Evolutionary conservation across 305 asterid species (phyloP).

Genomic region (Fraxinus albicans): DNA sequence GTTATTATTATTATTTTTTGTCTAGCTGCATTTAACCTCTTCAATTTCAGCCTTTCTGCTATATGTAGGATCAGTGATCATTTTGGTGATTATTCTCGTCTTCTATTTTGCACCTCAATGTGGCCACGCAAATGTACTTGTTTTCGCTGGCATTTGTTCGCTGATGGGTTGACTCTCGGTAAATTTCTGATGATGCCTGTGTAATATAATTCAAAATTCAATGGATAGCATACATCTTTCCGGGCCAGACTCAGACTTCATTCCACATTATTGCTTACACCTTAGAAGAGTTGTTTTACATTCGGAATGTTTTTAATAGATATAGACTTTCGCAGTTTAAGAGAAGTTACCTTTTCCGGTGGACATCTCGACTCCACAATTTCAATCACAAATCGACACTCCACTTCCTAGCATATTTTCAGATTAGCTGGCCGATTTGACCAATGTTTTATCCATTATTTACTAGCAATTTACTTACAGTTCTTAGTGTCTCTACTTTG

Average conservation of each 20-base stretch:
- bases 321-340: neutral
- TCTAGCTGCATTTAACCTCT: slow-evolving; percentile 24
- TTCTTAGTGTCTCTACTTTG: neutral
- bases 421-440: neutral
- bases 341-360: neutral
- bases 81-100: slow-evolving; percentile 73
- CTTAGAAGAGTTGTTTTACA: neutral
- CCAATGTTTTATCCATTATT: neutral
- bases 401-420: neutral
- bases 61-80: slow-evolving; percentile 70
- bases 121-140: slow-evolving; percentile 72
- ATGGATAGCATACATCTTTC: neutral
- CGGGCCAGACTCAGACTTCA: slow-evolving; percentile 3
- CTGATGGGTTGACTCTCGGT: slow-evolving; percentile 95
- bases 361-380: neutral
- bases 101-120: slow-evolving; percentile 74
- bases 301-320: neutral
- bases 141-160: slow-evolving; percentile 81
- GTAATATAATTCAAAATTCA: neutral
- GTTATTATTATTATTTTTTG: neutral
- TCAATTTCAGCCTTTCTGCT: slow-evolving; percentile 68
- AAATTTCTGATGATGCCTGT: slow-evolving; percentile 29
- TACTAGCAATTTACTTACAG: neutral
- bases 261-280: neutral
- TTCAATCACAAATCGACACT: neutral